Evolutionary conservation across 371 early-diverging fungal genomes (phyloP).

Genomic region (Parasitella parasitica): DNA sequence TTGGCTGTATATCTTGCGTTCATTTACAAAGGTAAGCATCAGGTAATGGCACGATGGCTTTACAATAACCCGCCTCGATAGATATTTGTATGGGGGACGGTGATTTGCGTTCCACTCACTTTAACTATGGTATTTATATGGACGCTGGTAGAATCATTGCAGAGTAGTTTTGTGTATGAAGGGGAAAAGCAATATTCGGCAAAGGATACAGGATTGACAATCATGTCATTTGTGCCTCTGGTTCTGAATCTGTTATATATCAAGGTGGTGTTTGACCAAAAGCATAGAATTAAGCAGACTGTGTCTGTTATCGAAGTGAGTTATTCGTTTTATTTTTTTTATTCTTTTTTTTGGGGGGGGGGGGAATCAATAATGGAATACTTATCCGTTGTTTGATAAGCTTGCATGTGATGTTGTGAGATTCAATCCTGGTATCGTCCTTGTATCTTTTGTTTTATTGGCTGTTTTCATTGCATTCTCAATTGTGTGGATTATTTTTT

Average conservation of each 20-base stretch:
- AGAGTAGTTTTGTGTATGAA: constrained; percentile 37
- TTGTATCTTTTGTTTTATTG: constrained; percentile 59
- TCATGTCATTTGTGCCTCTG: constrained; percentile 56
- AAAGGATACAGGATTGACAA: constrained; percentile 56
- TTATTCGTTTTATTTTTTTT: not conserved
- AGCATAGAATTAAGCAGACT: constrained; percentile 54
- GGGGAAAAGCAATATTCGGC: constrained; percentile 26
- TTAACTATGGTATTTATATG: constrained; percentile 58
- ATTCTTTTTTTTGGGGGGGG: not conserved
- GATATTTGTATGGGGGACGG: constrained; percentile 67
- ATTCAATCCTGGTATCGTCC: constrained; percentile 69
- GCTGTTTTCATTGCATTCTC: constrained; percentile 59
- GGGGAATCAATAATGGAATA: not conserved
- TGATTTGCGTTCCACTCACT: constrained; percentile 54
- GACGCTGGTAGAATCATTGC: constrained; percentile 53
- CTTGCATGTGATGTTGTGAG: constrained; percentile 74
- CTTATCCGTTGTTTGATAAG: constrained; percentile 26
- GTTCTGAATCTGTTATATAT: constrained; percentile 44
- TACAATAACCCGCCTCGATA: constrained; percentile 2
- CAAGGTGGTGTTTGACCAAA: constrained; percentile 32
- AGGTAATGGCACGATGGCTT: not conserved
- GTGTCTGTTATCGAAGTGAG: constrained; percentile 60
- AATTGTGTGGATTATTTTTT: constrained; percentile 65
- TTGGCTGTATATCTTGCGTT: constrained; percentile 54
- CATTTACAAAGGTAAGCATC: constrained; percentile 50